A percentile compares a stretch with the other conserved stretches of the same genome.
phyloP scores from a whole-genome alignment of 2,329 filamentous ascomycete species.

The Epichloe scottii region DNA sequence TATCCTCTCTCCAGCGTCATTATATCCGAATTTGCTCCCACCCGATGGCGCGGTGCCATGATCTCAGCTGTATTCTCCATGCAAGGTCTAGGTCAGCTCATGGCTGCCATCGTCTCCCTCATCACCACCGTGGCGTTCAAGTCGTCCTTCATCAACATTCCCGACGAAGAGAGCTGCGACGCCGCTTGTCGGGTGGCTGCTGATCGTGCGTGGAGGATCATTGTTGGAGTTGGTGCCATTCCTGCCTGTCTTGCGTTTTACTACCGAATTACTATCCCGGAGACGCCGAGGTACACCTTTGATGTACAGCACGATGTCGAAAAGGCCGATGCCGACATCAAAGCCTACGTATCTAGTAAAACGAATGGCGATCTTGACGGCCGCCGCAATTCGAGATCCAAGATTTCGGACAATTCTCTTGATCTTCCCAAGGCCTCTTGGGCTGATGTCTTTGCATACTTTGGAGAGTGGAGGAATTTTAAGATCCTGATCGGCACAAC shows the following conservation, averaged over 20 bases:
- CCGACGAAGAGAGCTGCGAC: conserved; percentile 37
- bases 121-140: conserved; percentile 56
- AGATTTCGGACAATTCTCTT: conserved; percentile 37
- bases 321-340: conserved; percentile 62
- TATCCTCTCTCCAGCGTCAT: conserved; percentile 73
- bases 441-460: conserved; percentile 55
- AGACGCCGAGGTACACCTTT: conserved; percentile 74
- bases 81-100: conserved; percentile 72
- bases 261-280: conserved; percentile 74
- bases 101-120: conserved; percentile 56
- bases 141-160: conserved; percentile 29
- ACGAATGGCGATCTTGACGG: conserved; percentile 35
- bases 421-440: conserved; percentile 57
- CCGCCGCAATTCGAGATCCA: conserved; percentile 38
- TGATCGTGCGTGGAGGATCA: conserved; percentile 71
- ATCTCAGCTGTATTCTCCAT: conserved; percentile 75
- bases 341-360: conserved; percentile 40
- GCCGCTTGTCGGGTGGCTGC: conserved; percentile 54
- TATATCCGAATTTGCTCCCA: conserved; percentile 75
- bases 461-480: conserved; percentile 54
- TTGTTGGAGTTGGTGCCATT: conserved; percentile 67
- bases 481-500: conserved; percentile 65
- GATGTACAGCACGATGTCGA: conserved; percentile 65
- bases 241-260: conserved; percentile 72
- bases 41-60: conserved; percentile 71